phyloP scores from a whole-genome alignment of 2,329 filamentous ascomycete genomes.

The Claviceps sp. region DNA sequence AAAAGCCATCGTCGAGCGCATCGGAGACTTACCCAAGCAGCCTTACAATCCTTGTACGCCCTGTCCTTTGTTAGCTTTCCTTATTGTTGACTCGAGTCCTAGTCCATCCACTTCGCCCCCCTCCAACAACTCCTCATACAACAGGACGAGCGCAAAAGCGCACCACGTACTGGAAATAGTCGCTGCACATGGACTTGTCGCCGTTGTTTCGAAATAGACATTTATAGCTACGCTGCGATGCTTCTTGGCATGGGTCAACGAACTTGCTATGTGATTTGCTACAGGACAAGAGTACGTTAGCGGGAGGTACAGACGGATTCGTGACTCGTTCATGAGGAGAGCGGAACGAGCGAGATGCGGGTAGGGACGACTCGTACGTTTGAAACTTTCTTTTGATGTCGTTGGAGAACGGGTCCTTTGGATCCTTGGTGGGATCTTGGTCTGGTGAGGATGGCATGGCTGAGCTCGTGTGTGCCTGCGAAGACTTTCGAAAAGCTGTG shows the following conservation, averaged over 20 bases:
- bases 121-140: too few species aligned
- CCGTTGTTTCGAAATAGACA: conserved; percentile 83
- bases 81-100: neutral
- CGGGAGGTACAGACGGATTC: too few species aligned
- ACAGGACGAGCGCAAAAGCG: neutral
- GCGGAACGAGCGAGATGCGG: neutral
- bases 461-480: neutral
- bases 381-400: conserved; percentile 52
- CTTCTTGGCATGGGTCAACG: conserved; percentile 91
- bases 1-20: too few species aligned
- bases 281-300: conserved; percentile 1
- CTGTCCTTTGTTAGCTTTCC: conserved; percentile 30
- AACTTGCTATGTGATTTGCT: conserved; percentile 85
- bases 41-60: conserved; percentile 89
- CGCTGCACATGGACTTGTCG: conserved; percentile 77
- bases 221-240: conserved; percentile 69
- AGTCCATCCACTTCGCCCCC: too few species aligned
- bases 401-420: conserved; percentile 39
- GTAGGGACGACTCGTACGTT: conserved; percentile 30
- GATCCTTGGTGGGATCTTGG: conserved; percentile 16
- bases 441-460: conserved; percentile 2
- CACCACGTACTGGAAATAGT: conserved; percentile 79
- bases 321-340: too few species aligned
- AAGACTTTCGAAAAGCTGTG: neutral
- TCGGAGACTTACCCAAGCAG: conserved; percentile 62